phyloP scores from a whole-genome alignment of 139 green algal genomes.

The Tetradesmus lagerheimii region DNA sequence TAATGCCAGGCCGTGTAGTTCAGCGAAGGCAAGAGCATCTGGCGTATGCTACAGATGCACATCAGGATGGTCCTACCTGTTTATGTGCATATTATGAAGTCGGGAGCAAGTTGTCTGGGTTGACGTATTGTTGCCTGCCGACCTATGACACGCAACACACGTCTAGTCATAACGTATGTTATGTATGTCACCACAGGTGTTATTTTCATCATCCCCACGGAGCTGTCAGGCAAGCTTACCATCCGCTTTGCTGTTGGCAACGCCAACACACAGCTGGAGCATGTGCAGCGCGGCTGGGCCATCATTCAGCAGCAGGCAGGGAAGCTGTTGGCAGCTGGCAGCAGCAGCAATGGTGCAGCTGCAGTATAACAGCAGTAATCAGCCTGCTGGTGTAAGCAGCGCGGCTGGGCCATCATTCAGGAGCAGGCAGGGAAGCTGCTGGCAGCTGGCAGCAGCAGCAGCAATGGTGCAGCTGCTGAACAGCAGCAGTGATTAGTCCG shows the following conservation, averaged over 20 bases:
- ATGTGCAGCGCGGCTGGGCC: constrained; percentile 72
- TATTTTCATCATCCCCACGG: constrained; percentile 74
- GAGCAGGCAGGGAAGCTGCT: neutral
- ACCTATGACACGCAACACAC: too few relatives aligned
- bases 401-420: neutral
- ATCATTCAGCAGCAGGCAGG: constrained; percentile 49
- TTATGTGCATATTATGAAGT: too few relatives aligned
- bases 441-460: neutral
- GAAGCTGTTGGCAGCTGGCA: constrained; percentile 32
- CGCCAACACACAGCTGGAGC: constrained; percentile 58
- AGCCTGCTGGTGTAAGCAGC: neutral
- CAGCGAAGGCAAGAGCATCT: too few relatives aligned
- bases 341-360: neutral
- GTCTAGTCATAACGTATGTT: neutral
- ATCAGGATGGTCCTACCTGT: too few relatives aligned
- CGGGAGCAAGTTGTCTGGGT: too few relatives aligned
- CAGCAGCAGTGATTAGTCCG: neutral
- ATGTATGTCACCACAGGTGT: constrained; percentile 24
- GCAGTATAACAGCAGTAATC: neutral
- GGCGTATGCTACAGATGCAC: too few relatives aligned
- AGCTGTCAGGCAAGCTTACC: constrained; percentile 66
- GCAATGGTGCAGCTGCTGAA: neutral
- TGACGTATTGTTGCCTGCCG: neutral
- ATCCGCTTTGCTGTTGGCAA: constrained; percentile 70
- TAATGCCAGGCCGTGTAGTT: too few relatives aligned